Conservation (phyloP, 768 basidiomycete genomes). For the Chiua virens region DNA sequence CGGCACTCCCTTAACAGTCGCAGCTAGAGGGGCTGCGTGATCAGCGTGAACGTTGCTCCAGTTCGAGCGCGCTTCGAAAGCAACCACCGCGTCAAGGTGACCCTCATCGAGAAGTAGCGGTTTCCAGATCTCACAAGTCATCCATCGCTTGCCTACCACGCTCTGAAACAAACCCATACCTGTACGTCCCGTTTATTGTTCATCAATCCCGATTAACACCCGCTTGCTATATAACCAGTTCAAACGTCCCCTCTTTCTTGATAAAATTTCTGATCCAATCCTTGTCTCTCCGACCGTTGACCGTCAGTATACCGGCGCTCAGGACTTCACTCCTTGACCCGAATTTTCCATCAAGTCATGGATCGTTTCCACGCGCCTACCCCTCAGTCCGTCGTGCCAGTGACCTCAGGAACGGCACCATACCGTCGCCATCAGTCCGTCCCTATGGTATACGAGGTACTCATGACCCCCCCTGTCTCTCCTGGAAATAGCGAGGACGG, state of each 20-base stretch:
- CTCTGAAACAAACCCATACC: slow-evolving; percentile 12
- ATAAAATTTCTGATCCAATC: no score
- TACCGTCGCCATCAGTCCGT: slow-evolving; percentile 38
- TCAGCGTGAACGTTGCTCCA: slow-evolving; percentile 4
- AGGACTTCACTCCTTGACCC: not conserved
- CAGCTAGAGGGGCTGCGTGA: slow-evolving; percentile 10
- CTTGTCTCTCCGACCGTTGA: not conserved
- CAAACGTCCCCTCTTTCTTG: not conserved
- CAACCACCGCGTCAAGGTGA: slow-evolving; percentile 8
- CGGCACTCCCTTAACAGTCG: not conserved
- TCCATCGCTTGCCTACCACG: not conserved
- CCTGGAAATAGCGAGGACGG: slow-evolving; percentile 50
- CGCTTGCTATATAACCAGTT: slow-evolving; percentile 5
- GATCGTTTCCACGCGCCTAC: slow-evolving; percentile 23
- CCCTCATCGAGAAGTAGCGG: slow-evolving; percentile 1
- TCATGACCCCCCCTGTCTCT: slow-evolving; percentile 71
- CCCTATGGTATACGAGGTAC: slow-evolving; percentile 52
- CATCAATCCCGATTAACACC: slow-evolving; percentile 4
- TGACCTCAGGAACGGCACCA: slow-evolving; percentile 13
- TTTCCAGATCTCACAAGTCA: slow-evolving; percentile 1
- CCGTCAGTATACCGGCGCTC: not conserved
- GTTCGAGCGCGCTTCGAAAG: slow-evolving; percentile 8
- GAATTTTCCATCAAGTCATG: slow-evolving; percentile 18
- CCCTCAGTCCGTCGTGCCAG: slow-evolving; percentile 15
- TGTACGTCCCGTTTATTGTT: slow-evolving; percentile 9